phyloP scores from a whole-genome alignment of 2,329 filamentous ascomycete genomes.

The Cytospora leucostoma region DNA sequence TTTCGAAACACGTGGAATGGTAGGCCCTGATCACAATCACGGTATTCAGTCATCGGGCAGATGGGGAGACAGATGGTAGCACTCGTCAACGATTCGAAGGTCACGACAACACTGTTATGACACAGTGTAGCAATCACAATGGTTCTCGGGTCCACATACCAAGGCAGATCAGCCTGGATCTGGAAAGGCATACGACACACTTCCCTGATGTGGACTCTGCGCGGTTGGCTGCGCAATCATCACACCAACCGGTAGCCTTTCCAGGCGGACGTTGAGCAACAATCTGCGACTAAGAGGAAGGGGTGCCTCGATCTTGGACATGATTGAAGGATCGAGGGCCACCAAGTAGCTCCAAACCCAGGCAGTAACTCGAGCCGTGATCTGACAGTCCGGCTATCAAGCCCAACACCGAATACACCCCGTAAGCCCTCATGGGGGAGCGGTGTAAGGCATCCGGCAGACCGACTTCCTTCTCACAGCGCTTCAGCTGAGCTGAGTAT shows the following conservation, averaged over 20 bases:
- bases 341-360: not conserved
- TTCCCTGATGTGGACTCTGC: not conserved
- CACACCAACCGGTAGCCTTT: not conserved
- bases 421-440: not conserved
- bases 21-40: not conserved
- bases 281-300: not conserved
- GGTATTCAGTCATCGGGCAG: not conserved
- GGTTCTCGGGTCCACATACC: not conserved
- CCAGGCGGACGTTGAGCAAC: not conserved
- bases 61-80: not conserved
- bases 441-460: slow-evolving; percentile 7
- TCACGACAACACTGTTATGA: not conserved
- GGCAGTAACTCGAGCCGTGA: slow-evolving; percentile 6
- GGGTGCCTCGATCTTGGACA: not conserved
- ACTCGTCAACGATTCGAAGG: not conserved
- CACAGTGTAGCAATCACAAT: not conserved
- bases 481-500: slow-evolving; percentile 21
- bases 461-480: not conserved
- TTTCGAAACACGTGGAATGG: not conserved
- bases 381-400: not conserved
- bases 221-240: not conserved
- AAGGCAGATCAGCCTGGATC: not conserved
- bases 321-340: not conserved
- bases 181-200: not conserved
- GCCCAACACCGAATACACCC: not conserved